Percentiles rank a stretch among this genome's conserved stretches.
Evolutionary conservation across 129 eudicot species (phyloP).

Genomic region (Artemisia annua): DNA sequence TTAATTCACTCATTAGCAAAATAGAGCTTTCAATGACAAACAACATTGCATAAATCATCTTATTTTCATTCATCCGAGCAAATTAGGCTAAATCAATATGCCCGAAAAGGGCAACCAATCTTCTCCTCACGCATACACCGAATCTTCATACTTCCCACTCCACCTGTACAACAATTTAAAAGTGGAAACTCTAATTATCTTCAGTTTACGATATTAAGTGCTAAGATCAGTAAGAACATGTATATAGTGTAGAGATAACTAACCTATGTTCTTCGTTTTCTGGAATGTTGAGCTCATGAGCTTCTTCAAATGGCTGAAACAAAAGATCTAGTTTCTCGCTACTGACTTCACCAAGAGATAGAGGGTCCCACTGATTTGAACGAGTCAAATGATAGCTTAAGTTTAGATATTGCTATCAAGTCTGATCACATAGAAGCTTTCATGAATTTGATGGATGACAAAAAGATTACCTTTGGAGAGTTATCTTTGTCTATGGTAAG

Average conservation of each 20-base stretch:
- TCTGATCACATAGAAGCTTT: neutral
- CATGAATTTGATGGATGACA: neutral
- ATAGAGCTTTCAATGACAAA: neutral
- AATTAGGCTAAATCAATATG: neutral
- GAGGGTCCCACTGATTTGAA: slow-evolving; percentile 71
- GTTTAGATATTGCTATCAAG: neutral
- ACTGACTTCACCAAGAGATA: slow-evolving; percentile 63
- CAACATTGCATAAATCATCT: slow-evolving; percentile 16
- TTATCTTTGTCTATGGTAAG: slow-evolving; percentile 89
- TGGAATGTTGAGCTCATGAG: slow-evolving; percentile 70
- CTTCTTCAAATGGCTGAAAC: slow-evolving; percentile 69
- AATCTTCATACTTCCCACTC: slow-evolving; percentile 88
- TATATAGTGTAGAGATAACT: slow-evolving; percentile 5
- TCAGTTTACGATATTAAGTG: neutral
- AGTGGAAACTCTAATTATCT: neutral
- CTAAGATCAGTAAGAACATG: neutral
- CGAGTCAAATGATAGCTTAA: neutral
- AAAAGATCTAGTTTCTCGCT: slow-evolving; percentile 51
- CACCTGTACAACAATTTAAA: slow-evolving; percentile 53
- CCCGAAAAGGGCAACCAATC: neutral
- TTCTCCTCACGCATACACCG: slow-evolving; percentile 51
- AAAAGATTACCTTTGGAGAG: slow-evolving; percentile 68
- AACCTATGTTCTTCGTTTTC: slow-evolving; percentile 70
- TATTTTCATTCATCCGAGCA: slow-evolving; percentile 6
- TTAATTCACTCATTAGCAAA: neutral